Evolutionary conservation across 345 rosid species (phyloP).

Genomic region (Toxicodendron radicans): DNA sequence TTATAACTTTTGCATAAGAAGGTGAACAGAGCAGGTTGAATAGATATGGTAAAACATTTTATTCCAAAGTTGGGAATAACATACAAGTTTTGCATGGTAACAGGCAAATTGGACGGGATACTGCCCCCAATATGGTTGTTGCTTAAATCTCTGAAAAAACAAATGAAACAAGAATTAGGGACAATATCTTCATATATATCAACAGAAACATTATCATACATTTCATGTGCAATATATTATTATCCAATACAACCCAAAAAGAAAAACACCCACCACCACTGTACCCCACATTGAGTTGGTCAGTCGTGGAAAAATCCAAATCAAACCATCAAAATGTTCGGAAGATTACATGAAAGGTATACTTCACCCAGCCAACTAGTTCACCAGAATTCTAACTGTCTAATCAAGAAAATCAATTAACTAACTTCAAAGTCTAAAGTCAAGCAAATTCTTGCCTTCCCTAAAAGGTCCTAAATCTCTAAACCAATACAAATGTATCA

Average conservation of each 20-base stretch:
- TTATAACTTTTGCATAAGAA: conserved; percentile 28
- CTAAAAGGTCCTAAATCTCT: conserved; percentile 2
- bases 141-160: conserved; percentile 75
- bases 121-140: conserved; percentile 88
- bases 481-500: neutral
- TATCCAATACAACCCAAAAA: neutral
- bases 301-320: neutral
- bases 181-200: conserved; percentile 1
- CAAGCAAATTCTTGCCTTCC: conserved; percentile 1
- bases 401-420: conserved; percentile 6
- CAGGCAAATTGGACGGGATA: conserved; percentile 81
- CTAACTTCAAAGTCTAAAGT: conserved; percentile 5
- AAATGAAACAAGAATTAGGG: conserved; percentile 10
- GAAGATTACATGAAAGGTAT: neutral
- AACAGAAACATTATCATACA: neutral
- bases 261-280: neutral
- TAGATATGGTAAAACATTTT: neutral
- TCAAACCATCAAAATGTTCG: neutral
- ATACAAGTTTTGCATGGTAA: conserved; percentile 66
- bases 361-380: neutral
- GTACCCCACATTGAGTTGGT: neutral
- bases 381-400: neutral
- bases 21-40: neutral
- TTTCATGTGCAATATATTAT: neutral
- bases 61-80: conserved; percentile 20